phyloP scores from a whole-genome alignment of 1,139 yeast species.

The Kodamaea anthophila region DNA sequence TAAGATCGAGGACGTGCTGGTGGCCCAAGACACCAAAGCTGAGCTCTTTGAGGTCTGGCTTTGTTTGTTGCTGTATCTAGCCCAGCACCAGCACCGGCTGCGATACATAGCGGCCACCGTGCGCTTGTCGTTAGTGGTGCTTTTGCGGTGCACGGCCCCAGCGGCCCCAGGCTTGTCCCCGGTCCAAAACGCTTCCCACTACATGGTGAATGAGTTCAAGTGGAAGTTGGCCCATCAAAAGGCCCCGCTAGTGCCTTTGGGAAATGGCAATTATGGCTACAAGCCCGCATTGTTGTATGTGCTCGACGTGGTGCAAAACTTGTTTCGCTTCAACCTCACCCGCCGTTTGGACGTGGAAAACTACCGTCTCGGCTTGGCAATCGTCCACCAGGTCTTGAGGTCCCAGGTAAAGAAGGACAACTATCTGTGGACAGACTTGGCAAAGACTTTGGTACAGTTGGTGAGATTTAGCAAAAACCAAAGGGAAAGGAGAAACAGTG shows the following conservation, averaged over 20 bases:
- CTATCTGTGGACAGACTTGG: constrained; percentile 28
- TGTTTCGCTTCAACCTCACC: constrained; percentile 36
- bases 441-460: constrained; percentile 21
- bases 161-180: constrained; percentile 6
- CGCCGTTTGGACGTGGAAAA: constrained; percentile 27
- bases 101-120: constrained; percentile 18
- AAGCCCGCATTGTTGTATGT: constrained; percentile 32
- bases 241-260: constrained; percentile 28
- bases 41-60: constrained; percentile 32
- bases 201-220: constrained; percentile 30
- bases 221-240: constrained; percentile 42
- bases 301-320: constrained; percentile 31
- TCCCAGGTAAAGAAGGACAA: constrained; percentile 8
- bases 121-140: constrained; percentile 18
- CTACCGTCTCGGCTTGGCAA: constrained; percentile 22
- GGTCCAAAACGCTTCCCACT: constrained; percentile 14
- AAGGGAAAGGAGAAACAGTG: constrained; percentile 13
- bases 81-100: constrained; percentile 32
- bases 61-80: constrained; percentile 31
- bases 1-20: constrained; percentile 14
- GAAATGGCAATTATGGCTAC: constrained; percentile 17
- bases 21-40: constrained; percentile 14
- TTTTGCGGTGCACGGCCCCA: constrained; percentile 22
- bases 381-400: constrained; percentile 18
- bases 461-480: constrained; percentile 14